Evolutionary conservation across 1,284 basidiomycete species (phyloP).

Genomic region (Malassezia vespertilionis): DNA sequence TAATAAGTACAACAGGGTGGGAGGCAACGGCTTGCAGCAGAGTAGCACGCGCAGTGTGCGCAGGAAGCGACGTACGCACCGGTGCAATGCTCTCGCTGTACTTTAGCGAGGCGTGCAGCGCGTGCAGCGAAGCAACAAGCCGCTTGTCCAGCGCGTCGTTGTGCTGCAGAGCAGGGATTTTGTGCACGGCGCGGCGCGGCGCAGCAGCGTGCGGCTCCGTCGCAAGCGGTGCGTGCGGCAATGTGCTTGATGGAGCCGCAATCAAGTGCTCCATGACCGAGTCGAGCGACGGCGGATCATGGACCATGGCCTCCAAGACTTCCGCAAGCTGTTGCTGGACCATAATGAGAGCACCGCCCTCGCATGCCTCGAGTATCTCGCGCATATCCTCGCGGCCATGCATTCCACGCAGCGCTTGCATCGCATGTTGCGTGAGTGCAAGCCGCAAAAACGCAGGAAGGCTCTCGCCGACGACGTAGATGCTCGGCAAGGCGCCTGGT

Average conservation of each 20-base stretch:
- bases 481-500: slow-evolving; percentile 54
- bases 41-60: slow-evolving; percentile 68
- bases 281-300: slow-evolving; percentile 42
- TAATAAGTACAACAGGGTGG: slow-evolving; percentile 26
- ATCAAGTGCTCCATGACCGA: slow-evolving; percentile 38
- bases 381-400: slow-evolving; percentile 50
- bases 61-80: slow-evolving; percentile 57
- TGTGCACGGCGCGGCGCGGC: background rate
- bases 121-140: slow-evolving; percentile 56
- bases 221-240: slow-evolving; percentile 9
- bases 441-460: slow-evolving; percentile 74
- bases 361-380: slow-evolving; percentile 57
- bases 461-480: slow-evolving; percentile 64
- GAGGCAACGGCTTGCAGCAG: slow-evolving; percentile 46
- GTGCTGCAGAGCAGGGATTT: slow-evolving; percentile 36
- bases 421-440: slow-evolving; percentile 59
- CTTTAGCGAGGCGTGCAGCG: slow-evolving; percentile 65
- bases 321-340: slow-evolving; percentile 63
- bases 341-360: slow-evolving; percentile 63
- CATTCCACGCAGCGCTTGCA: slow-evolving; percentile 21
- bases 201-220: background rate
- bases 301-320: slow-evolving; percentile 28
- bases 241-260: slow-evolving; percentile 15
- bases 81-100: slow-evolving; percentile 57
- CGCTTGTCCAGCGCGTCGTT: slow-evolving; percentile 53